Evolutionary conservation across 2,329 filamentous ascomycete genomes (phyloP).

Genomic region (Colletotrichum scovillei): DNA sequence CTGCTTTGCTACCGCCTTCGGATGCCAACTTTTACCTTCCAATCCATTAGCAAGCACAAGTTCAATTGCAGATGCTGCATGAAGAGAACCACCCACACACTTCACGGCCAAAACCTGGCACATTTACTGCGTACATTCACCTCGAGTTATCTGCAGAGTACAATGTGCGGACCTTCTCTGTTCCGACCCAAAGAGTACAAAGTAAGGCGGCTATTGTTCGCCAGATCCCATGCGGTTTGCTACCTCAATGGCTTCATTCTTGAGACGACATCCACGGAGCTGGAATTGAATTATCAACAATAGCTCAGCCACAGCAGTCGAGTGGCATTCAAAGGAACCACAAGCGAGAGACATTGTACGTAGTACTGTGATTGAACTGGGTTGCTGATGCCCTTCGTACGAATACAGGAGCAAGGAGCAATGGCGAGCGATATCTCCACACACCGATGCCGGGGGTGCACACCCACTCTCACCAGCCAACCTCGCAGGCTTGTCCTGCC

Average conservation of each 20-base stretch:
- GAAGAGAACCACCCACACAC: background rate
- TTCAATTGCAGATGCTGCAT: background rate
- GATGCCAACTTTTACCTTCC: too few species aligned
- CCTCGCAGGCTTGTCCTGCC: background rate
- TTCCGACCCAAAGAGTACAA: background rate
- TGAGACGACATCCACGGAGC: background rate
- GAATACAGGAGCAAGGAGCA: background rate
- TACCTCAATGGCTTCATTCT: background rate
- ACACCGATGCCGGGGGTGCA: background rate
- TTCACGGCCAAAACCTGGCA: background rate
- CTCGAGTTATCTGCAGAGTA: background rate
- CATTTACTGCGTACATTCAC: too few species aligned
- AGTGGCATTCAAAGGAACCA: background rate
- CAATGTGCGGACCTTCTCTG: background rate
- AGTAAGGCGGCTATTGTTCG: background rate
- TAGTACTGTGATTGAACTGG: background rate
- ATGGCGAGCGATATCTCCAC: background rate
- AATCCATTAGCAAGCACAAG: background rate
- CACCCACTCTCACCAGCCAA: conserved; percentile 1
- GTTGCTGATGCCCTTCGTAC: background rate
- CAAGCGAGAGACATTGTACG: background rate
- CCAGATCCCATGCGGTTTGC: background rate
- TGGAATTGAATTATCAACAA: background rate
- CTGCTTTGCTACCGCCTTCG: conserved; percentile 5
- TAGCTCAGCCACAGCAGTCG: background rate